phyloP scores from a whole-genome alignment of 306 rosid species.

The Begonia fuchsioides region DNA sequence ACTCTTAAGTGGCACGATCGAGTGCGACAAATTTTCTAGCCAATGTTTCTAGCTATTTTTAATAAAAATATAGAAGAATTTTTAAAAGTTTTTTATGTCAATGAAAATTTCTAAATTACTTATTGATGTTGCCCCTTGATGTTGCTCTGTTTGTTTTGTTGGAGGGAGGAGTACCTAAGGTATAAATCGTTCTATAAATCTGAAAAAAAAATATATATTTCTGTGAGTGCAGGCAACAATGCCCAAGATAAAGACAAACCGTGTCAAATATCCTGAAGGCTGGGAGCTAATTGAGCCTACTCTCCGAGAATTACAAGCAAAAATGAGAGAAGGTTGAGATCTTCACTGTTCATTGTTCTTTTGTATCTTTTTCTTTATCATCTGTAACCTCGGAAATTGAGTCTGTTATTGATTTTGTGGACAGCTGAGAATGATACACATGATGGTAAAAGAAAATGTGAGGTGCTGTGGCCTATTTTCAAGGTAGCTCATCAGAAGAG shows the following conservation, averaged over 20 bases:
- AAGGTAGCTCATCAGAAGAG: slow-evolving; percentile 41
- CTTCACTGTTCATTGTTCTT: neutral
- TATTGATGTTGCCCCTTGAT: no score
- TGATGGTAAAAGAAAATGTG: slow-evolving; percentile 45
- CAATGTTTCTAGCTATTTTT: no score
- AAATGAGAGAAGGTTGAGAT: slow-evolving; percentile 80
- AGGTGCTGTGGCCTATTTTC: slow-evolving; percentile 39
- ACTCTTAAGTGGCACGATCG: no score
- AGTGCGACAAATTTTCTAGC: no score
- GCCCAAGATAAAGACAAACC: slow-evolving; percentile 90
- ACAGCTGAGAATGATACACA: slow-evolving; percentile 41
- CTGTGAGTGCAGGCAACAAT: slow-evolving; percentile 26
- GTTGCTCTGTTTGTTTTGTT: no score
- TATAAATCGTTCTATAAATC: no score
- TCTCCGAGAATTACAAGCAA: slow-evolving; percentile 76
- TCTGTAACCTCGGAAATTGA: no score
- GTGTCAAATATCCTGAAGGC: slow-evolving; percentile 82
- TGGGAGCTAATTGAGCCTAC: slow-evolving; percentile 95
- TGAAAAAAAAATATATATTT: no score
- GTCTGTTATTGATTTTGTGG: neutral
- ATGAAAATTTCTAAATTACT: no score
- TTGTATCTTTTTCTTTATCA: neutral
- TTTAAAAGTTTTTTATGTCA: no score
- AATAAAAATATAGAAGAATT: no score
- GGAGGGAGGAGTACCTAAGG: no score